Base-by-base conservation (phyloP, 371 early-diverging fungal genomes). In the Mycotypha africana region DNA sequence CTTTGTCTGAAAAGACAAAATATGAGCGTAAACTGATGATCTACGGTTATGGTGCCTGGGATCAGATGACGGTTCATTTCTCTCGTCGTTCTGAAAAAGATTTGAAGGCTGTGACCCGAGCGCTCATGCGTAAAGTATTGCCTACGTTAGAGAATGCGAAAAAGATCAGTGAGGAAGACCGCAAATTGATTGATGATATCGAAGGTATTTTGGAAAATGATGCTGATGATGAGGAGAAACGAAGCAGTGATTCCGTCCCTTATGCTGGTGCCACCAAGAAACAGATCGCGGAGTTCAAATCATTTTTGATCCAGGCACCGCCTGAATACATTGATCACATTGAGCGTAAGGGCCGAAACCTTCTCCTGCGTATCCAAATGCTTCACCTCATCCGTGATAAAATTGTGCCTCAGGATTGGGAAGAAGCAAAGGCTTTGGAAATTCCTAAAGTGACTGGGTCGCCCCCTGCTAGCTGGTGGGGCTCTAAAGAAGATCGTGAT, bases 401-500 rank as follows among this genome's bases (percentile, higher is more conserved):
- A 56, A 76, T 84, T 38, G 68, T 78, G 19, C 78, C 77, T 25
- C 67, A 51, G 19, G 72, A 70, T 36, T 74, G 76, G 79, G 67
- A 72, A 23, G 69, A 64, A 28, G 78, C 78, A 17, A 77, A 75
- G 38, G 45, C 49, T 1, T 69, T 83, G 47, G 49, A 51, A 15
- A 77, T 87, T 42, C 89, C 89, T 4, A 56, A 66, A 24, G 65
- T 82, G 9, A 62, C 60, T 14, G 70, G 73, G 42, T 35, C 64
- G 2, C 81, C 82, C 11, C 89, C 88, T 10, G 79, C 77, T 0
- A 43, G 62, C 0, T 88, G 91, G 90, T 92, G 92, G 92, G 82
- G 85, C 17, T 62, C 70, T 3, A 54, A 70, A 12, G 82, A 88
- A 60, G 92, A 92, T 45, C 76, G 82, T 10, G 82, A 84, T 56